phyloP scores from a whole-genome alignment of 192 early-diverging fungal species.

The Backusella parvicylindrica region DNA sequence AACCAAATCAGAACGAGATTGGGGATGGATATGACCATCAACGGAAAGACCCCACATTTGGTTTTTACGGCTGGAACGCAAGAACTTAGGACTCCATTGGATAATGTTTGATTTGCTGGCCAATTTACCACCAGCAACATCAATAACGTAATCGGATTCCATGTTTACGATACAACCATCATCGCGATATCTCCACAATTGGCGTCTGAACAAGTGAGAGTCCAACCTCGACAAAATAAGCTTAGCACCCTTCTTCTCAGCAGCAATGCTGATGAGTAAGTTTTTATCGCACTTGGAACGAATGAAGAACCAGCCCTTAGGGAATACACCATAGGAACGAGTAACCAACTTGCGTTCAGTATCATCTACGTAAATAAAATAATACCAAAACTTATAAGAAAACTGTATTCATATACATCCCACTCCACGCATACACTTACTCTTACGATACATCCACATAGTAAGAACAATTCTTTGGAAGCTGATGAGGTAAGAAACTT shows the following conservation, averaged over 20 bases:
- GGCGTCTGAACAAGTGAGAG: slow-evolving; percentile 17
- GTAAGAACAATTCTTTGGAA: slow-evolving; percentile 16
- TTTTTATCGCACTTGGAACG: slow-evolving; percentile 14
- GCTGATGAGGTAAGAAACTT: background rate
- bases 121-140: slow-evolving; percentile 25
- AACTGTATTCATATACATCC: background rate
- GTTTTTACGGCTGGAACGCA: slow-evolving; percentile 15
- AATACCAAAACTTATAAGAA: background rate
- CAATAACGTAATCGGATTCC: slow-evolving; percentile 21
- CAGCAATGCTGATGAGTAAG: slow-evolving; percentile 14
- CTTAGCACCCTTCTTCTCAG: slow-evolving; percentile 24
- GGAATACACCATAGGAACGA: slow-evolving; percentile 24
- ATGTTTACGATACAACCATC: slow-evolving; percentile 23
- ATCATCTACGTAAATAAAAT: background rate
- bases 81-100: slow-evolving; percentile 27
- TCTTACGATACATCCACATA: background rate
- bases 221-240: slow-evolving; percentile 21
- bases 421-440: background rate
- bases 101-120: slow-evolving; percentile 10
- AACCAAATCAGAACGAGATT: slow-evolving; percentile 15
- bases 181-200: slow-evolving; percentile 24
- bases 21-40: slow-evolving; percentile 27
- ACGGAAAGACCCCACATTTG: slow-evolving; percentile 33
- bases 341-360: slow-evolving; percentile 12
- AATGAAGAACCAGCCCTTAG: slow-evolving; percentile 30